Evolutionary conservation across 768 basidiomycete genomes (phyloP).

Genomic region (Melanogaster broomeanus): DNA sequence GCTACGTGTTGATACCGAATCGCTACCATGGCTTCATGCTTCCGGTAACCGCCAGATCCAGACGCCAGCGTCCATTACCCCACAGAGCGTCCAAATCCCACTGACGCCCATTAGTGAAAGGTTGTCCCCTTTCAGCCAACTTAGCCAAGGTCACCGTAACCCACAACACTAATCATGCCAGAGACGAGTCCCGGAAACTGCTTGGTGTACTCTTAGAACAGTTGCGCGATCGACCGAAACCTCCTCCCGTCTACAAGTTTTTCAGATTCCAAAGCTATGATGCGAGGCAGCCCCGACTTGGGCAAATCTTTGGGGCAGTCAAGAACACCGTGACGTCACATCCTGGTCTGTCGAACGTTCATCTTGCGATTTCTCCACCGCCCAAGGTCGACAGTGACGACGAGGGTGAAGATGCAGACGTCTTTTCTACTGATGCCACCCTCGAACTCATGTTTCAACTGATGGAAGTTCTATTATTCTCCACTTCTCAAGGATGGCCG

Average conservation of each 20-base stretch:
- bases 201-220: slow-evolving; percentile 64
- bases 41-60: background rate
- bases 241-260: slow-evolving; percentile 52
- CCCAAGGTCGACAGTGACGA: slow-evolving; percentile 32
- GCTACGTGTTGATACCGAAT: slow-evolving; percentile 12
- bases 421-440: slow-evolving; percentile 66
- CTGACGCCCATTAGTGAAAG: slow-evolving; percentile 23
- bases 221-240: slow-evolving; percentile 56
- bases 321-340: slow-evolving; percentile 45
- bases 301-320: slow-evolving; percentile 45
- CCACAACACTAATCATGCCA: slow-evolving; percentile 41
- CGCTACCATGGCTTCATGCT: background rate
- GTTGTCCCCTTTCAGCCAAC: slow-evolving; percentile 22
- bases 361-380: slow-evolving; percentile 1
- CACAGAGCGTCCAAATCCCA: slow-evolving; percentile 32
- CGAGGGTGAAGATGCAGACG: slow-evolving; percentile 37
- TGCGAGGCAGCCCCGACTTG: slow-evolving; percentile 36
- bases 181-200: slow-evolving; percentile 68
- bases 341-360: slow-evolving; percentile 11
- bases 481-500: slow-evolving; percentile 58
- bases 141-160: slow-evolving; percentile 17
- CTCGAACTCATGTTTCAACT: slow-evolving; percentile 65
- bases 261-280: slow-evolving; percentile 31
- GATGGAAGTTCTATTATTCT: slow-evolving; percentile 58
- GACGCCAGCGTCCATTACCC: slow-evolving; percentile 18